Conservation (phyloP, 805 yeast species). For the Saccharomycopsis lassenensis region DNA sequence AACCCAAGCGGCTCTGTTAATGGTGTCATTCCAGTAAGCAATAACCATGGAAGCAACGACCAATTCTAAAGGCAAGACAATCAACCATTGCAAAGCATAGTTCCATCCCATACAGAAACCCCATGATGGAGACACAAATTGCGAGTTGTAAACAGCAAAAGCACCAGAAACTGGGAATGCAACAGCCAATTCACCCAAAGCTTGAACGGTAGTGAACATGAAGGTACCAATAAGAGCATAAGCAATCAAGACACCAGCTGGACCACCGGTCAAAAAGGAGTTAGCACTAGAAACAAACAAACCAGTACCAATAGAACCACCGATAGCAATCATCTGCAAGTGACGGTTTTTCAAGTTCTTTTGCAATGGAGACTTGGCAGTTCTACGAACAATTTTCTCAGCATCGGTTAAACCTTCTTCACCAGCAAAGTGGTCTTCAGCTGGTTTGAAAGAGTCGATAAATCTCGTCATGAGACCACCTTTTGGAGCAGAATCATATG, state of each 20-base stretch:
- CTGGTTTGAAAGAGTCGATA: constrained; percentile 33
- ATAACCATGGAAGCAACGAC: constrained; percentile 51
- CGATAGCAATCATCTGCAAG: constrained; percentile 58
- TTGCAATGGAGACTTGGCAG: constrained; percentile 41
- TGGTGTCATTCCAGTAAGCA: constrained; percentile 39
- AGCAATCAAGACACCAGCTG: constrained; percentile 50
- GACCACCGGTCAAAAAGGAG: constrained; percentile 50
- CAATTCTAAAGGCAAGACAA: constrained; percentile 47
- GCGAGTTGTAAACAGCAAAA: constrained; percentile 36
- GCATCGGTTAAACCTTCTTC: constrained; percentile 25
- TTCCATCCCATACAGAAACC: constrained; percentile 46
- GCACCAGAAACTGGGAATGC: constrained; percentile 46
- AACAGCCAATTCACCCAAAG: constrained; percentile 43
- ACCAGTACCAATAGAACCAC: constrained; percentile 68
- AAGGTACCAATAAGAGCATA: constrained; percentile 43
- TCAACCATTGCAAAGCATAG: constrained; percentile 45
- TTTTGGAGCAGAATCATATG: constrained; percentile 11
- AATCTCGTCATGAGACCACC: constrained; percentile 20
- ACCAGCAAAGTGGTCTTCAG: constrained; percentile 22
- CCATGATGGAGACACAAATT: constrained; percentile 44
- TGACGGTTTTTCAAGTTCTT: constrained; percentile 44
- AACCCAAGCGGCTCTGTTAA: constrained; percentile 53
- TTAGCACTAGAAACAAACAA: constrained; percentile 56
- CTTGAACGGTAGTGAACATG: constrained; percentile 48
- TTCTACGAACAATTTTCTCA: constrained; percentile 30